Conservation (phyloP, 495 filamentous ascomycete species). For the Penicillium pancosmium region DNA sequence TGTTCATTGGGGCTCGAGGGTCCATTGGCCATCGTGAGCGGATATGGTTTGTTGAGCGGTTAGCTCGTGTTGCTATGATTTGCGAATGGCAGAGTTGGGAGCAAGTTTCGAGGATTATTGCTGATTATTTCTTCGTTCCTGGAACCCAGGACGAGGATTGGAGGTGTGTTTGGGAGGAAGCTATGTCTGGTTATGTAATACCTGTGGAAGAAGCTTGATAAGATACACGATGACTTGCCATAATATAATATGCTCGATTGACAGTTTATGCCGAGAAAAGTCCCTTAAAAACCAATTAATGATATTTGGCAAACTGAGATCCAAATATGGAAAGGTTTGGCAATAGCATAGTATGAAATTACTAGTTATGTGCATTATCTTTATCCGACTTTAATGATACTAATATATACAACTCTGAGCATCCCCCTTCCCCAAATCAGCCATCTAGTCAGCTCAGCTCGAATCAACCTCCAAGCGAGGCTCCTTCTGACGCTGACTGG, state of each 20-base stretch:
- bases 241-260: too few species aligned
- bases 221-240: too few species aligned
- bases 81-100: constrained; percentile 36
- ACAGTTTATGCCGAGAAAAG: too few species aligned
- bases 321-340: too few species aligned
- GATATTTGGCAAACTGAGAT: too few species aligned
- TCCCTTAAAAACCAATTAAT: too few species aligned
- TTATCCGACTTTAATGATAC: too few species aligned
- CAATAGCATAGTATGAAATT: too few species aligned
- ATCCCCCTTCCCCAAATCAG: too few species aligned
- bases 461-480: not conserved
- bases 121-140: constrained; percentile 31
- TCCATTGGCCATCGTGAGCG: constrained; percentile 30
- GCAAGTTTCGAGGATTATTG: constrained; percentile 27
- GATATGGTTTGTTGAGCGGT: constrained; percentile 34
- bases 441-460: not conserved
- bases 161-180: constrained; percentile 36
- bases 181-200: constrained; percentile 27
- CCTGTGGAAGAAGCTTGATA: constrained; percentile 13
- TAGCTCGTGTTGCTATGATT: constrained; percentile 29
- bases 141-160: constrained; percentile 22
- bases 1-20: constrained; percentile 39
- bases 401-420: too few species aligned
- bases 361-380: too few species aligned
- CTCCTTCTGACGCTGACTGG: constrained; percentile 3